Percentiles rank a stretch among this genome's conserved stretches.
phyloP scores from a whole-genome alignment of 2,329 filamentous ascomycete species.

The Parascedosporium putredinis region DNA sequence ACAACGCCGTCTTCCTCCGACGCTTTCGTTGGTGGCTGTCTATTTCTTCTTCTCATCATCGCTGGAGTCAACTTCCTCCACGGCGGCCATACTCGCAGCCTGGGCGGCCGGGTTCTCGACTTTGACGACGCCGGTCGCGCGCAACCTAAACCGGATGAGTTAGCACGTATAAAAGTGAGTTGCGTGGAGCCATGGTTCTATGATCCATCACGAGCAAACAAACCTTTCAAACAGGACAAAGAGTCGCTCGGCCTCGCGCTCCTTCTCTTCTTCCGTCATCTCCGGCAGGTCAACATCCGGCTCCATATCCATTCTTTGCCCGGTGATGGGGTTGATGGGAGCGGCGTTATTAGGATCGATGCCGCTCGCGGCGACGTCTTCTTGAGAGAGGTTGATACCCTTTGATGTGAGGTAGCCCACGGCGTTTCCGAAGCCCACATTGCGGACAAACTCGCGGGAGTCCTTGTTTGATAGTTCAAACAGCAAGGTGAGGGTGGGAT shows the following conservation, averaged over 20 bases:
- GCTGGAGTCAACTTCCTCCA: conserved; percentile 24
- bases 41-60: conserved; percentile 9
- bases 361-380: conserved; percentile 9
- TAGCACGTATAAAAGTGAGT: conserved; percentile 3
- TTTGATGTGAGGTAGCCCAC: conserved; percentile 70
- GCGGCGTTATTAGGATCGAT: conserved; percentile 25
- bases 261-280: conserved; percentile 88
- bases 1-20: background rate
- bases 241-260: conserved; percentile 77
- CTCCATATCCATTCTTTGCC: conserved; percentile 66
- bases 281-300: conserved; percentile 46
- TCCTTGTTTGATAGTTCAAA: conserved; percentile 82
- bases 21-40: background rate
- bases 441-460: conserved; percentile 69
- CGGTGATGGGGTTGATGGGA: conserved; percentile 73
- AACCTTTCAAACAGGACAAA: conserved; percentile 87
- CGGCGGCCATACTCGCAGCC: conserved; percentile 60
- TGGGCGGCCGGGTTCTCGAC: conserved; percentile 69
- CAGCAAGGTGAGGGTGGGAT: conserved; percentile 65
- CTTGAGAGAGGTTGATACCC: conserved; percentile 16
- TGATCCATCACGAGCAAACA: conserved; percentile 11
- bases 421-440: conserved; percentile 90
- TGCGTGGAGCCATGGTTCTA: background rate
- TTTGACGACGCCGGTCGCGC: conserved; percentile 63
- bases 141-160: conserved; percentile 35